A percentile compares a stretch with the other conserved stretches of the same genome.
Conservation (phyloP, 2,329 filamentous ascomycete species). For the Fusarium concolor region DNA sequence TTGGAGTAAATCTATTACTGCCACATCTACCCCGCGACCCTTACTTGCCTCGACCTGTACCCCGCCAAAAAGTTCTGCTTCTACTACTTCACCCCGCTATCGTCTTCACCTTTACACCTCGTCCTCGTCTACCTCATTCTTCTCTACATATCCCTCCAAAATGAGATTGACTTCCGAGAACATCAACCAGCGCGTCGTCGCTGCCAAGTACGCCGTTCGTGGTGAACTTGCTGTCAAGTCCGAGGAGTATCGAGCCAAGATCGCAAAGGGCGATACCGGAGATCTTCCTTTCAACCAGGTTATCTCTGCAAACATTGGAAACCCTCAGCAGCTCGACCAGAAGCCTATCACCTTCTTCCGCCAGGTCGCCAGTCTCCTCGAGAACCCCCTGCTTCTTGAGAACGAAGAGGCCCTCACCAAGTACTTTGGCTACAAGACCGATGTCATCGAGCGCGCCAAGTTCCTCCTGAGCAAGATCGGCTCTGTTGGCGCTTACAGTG, state of each 20-base stretch:
- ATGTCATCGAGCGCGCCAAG: conserved; percentile 87
- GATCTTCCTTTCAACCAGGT: conserved; percentile 87
- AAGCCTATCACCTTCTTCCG: conserved; percentile 99
- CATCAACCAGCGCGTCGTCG: conserved; percentile 90
- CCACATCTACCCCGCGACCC: conserved; percentile 45
- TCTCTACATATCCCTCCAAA: conserved; percentile 46
- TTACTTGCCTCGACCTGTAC: conserved; percentile 37
- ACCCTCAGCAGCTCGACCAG: conserved; percentile 98
- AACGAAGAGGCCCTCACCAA: conserved; percentile 83
- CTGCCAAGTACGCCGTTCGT: conserved; percentile 94
- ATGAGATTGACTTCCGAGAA: conserved; percentile 78
- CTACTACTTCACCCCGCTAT: conserved; percentile 27
- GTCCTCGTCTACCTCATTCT: conserved; percentile 42
- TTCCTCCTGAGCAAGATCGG: conserved; percentile 84
- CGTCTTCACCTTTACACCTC: conserved; percentile 32
- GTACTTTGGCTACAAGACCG: conserved; percentile 85
- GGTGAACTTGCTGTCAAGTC: conserved; percentile 95
- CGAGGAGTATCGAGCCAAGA: conserved; percentile 84
- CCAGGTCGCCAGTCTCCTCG: conserved; percentile 91
- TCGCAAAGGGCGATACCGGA: conserved; percentile 67
- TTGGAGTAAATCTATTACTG: conserved; percentile 40
- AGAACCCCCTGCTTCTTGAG: conserved; percentile 88
- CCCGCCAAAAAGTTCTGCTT: conserved; percentile 45
- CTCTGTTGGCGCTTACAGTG: conserved; percentile 96
- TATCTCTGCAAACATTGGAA: conserved; percentile 98